Base-by-base conservation (phyloP, 768 basidiomycete species). In the Trichaptum fuscoviolaceum region DNA sequence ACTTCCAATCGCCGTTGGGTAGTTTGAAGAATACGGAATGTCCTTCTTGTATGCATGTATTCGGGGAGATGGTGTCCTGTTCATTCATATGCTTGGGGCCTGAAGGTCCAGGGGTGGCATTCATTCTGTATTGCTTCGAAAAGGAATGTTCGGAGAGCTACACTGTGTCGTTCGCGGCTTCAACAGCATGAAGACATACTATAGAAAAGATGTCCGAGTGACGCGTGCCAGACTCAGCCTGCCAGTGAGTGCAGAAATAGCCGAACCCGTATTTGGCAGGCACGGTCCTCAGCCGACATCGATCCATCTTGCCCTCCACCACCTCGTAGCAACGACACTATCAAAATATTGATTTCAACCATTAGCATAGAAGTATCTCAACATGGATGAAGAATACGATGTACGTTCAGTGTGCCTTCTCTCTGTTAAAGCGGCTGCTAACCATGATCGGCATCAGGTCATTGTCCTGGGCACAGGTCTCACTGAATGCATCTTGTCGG, bases 371-470 rank as follows among this genome's bases (percentile, higher is more conserved):
- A 20, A 52, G 42, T 20, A 12, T 52, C 23, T 59, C 70, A 81
- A 73, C 77, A 97, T 99, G 96, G 96, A 99, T 90, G 96, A 99
- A 84, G 91, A 93, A 84, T 99, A 98, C 82, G 96, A 98, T 78
- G 96, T 97, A 77, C 69, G 81, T 62, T 4, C 20, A 5, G 15
- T 15, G 12, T 9, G 30, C 25, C 58, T 17, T 36, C 62, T 1
- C n/a, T 57, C 24, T 8, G 26, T 62, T 52, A 8, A n/a, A 18
- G 35, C 35, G 59, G 25, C 57, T 24, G 30, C 65, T 63, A n/a
- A 27, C 30, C 34, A 58, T 64, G 57, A 25, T 63, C 62, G 36
- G 65, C 23, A 60, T 64, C 75, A 93, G 91, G 92, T 92, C 77
- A 85, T 94, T 77, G 90, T 95, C 70, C 86, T 99, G 73, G 97